Evolutionary conservation across 495 filamentous ascomycete species (phyloP), one percentile per base, ranked within the genome.

Genomic region (Aspergillus steynii): DNA sequence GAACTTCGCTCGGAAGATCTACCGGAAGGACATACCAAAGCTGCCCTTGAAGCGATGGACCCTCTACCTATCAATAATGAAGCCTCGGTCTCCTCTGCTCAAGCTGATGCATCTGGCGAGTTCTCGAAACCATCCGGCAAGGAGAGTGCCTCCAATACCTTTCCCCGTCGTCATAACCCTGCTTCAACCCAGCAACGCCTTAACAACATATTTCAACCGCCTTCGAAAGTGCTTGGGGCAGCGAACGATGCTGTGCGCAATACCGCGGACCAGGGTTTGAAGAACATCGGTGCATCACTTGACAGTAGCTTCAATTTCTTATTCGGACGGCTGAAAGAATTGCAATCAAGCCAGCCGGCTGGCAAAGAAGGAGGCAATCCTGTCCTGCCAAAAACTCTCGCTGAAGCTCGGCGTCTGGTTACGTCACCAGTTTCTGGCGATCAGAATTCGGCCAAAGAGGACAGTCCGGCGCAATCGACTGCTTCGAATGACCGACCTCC

Each of bases 231-330:
- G 8, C 76, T 97, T 55, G 91, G 90, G 64, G 89, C 88, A 7
- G 90, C 92, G 51, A 88, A 90, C 53, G 93, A 95, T 73, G 87
- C 88, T 8, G 85, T 97, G 12, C 85, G 95, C 37, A 90, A 79
- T 60, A 94, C 89, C 10, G 95, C 95, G 15, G 96, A 98, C 65
- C 90, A 96, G 68, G 82, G 92, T 8, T 77, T 97, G 64, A 96
- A 97, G 62, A 94, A 88, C 10, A 94, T 99, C 59, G 86, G 94
- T 58, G 90, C 81, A 59, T 90, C 93, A 27, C 77, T 99, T 9
- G 92, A 94, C 32, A 90, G 89, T 65, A 96, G 91, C 68, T 96
- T 97, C 76, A 96, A 93, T 66, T 96, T 98, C 61, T 77, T 98
- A 9, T 88, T 99, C 54, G 94, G 94, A 45, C 90, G 92, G 64